Evolutionary conservation across 768 basidiomycete genomes (phyloP).

Genomic region (Xanthoconium stramineum): DNA sequence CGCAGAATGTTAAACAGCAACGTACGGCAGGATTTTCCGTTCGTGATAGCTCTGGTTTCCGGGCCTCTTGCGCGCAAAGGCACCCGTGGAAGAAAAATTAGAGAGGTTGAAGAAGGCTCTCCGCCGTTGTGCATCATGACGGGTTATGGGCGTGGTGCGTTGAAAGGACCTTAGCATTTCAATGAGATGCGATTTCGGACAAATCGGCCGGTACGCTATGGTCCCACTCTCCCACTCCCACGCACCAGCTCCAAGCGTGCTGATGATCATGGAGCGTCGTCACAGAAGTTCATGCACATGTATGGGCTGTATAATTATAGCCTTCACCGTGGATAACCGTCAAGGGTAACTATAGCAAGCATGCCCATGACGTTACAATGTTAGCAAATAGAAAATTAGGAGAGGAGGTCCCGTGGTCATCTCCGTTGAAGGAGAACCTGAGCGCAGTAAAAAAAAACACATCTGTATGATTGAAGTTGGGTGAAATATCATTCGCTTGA

Average conservation of each 20-base stretch:
- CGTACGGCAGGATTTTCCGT: conserved; percentile 85
- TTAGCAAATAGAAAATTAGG: neutral
- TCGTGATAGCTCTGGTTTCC: conserved; percentile 72
- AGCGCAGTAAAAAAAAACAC: neutral
- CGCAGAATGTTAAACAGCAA: conserved; percentile 16
- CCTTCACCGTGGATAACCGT: no score
- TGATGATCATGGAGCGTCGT: neutral
- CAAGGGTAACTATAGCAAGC: neutral
- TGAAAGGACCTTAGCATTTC: conserved; percentile 21
- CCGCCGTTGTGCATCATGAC: conserved; percentile 1
- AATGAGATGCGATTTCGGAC: neutral
- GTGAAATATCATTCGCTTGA: conserved; percentile 16
- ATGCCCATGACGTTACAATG: neutral
- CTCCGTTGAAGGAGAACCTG: conserved; percentile 7
- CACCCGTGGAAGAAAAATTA: conserved; percentile 43
- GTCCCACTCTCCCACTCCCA: no score
- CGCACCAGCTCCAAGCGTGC: no score
- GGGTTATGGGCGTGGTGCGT: conserved; percentile 1
- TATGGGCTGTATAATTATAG: no score
- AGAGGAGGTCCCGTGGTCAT: conserved; percentile 17
- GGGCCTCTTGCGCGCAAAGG: conserved; percentile 30
- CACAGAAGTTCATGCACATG: neutral
- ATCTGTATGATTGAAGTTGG: conserved; percentile 1
- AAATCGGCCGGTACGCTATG: neutral
- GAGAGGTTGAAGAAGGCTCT: conserved; percentile 51